Evolutionary conservation across 805 yeast genomes (phyloP).

Genomic region (Candida rishiriensis): DNA sequence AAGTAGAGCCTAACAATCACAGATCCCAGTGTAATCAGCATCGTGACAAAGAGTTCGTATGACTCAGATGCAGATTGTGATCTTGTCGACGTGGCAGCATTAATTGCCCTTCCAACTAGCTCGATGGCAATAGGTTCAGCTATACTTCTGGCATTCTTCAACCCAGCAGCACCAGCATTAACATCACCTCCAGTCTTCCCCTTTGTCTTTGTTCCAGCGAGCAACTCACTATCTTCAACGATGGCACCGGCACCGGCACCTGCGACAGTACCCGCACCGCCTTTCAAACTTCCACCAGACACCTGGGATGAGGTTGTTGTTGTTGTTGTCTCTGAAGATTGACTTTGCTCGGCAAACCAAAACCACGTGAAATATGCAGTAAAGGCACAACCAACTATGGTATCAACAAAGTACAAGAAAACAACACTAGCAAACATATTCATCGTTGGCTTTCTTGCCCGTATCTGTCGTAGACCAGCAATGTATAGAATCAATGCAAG

Average conservation of each 20-base stretch:
- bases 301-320: slow-evolving; percentile 6
- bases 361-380: slow-evolving; percentile 68
- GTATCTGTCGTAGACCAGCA: slow-evolving; percentile 41
- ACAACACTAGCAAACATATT: slow-evolving; percentile 61
- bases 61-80: slow-evolving; percentile 62
- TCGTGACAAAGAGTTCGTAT: slow-evolving; percentile 55
- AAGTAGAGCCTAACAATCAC: slow-evolving; percentile 53
- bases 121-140: slow-evolving; percentile 9
- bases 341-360: slow-evolving; percentile 53
- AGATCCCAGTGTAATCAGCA: slow-evolving; percentile 44
- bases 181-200: neutral
- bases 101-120: slow-evolving; percentile 4
- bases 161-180: neutral
- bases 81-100: slow-evolving; percentile 22
- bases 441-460: slow-evolving; percentile 50
- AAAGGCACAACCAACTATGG: slow-evolving; percentile 60
- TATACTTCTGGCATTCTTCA: slow-evolving; percentile 1
- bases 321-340: neutral
- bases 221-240: neutral
- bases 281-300: slow-evolving; percentile 8
- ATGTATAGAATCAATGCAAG: slow-evolving; percentile 60
- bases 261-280: neutral
- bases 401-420: slow-evolving; percentile 61
- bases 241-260: too few relatives aligned
- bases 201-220: neutral